Evolutionary conservation across 2,329 filamentous ascomycete species (phyloP).

Genomic region (Botrytis galanthina): DNA sequence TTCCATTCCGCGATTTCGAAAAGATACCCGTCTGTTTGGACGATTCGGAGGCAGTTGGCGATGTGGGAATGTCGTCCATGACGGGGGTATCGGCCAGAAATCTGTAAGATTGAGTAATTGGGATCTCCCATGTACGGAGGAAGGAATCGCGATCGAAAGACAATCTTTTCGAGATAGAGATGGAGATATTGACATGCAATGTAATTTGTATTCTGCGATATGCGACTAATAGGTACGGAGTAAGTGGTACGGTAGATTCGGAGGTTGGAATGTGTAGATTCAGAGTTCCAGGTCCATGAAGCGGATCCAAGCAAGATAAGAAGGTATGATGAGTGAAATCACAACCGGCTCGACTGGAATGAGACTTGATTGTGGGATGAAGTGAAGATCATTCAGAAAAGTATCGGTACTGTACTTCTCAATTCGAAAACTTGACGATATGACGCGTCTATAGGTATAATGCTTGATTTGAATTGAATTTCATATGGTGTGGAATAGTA

Average conservation of each 20-base stretch:
- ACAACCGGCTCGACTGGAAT: background rate
- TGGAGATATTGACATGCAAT: background rate
- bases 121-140: background rate
- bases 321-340: background rate
- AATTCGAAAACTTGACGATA: background rate
- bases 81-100: constrained; percentile 2
- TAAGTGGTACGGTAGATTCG: background rate
- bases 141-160: background rate
- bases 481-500: background rate
- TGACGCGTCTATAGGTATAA: background rate
- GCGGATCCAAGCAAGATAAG: background rate
- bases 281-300: background rate
- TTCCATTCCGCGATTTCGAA: constrained; percentile 31
- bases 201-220: background rate
- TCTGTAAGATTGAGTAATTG: background rate
- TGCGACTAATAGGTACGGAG: background rate
- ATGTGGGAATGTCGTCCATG: constrained; percentile 16
- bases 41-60: constrained; percentile 26
- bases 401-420: background rate
- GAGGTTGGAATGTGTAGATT: background rate
- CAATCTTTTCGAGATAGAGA: background rate
- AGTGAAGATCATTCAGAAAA: background rate
- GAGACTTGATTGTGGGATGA: background rate
- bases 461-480: background rate
- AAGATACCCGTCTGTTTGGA: constrained; percentile 31